phyloP scores from a whole-genome alignment of 306 rosid species.

The Dalbergia oliveri region DNA sequence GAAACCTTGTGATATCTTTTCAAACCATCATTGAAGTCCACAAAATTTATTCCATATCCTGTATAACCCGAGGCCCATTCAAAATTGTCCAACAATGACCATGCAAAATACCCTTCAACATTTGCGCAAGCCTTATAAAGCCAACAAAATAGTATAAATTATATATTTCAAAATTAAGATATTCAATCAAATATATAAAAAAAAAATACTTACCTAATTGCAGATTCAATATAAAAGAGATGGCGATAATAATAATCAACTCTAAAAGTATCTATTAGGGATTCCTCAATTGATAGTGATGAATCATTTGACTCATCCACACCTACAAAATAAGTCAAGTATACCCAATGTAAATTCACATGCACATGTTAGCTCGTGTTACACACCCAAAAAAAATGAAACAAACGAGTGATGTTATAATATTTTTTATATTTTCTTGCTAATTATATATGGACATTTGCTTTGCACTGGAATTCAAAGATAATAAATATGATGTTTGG shows the following conservation, averaged over 20 bases:
- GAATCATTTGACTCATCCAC: slow-evolving; percentile 59
- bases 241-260: slow-evolving; percentile 56
- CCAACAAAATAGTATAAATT: background rate
- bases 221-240: slow-evolving; percentile 54
- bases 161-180: background rate
- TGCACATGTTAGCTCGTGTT: background rate
- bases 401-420: background rate
- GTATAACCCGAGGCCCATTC: slow-evolving; percentile 66
- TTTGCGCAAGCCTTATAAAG: slow-evolving; percentile 53
- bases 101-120: slow-evolving; percentile 67
- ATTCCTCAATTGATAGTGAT: slow-evolving; percentile 49
- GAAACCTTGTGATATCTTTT: slow-evolving; percentile 57
- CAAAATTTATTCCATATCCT: slow-evolving; percentile 61
- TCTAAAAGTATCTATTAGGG: slow-evolving; percentile 60
- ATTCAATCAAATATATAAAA: background rate
- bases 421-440: background rate
- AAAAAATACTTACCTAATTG: slow-evolving; percentile 55
- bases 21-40: slow-evolving; percentile 55
- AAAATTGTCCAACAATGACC: slow-evolving; percentile 73
- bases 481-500: background rate
- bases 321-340: slow-evolving; percentile 44
- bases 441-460: no score
- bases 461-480: background rate
- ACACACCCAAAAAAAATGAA: background rate
- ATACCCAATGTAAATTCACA: background rate